phyloP scores from a whole-genome alignment of 192 early-diverging fungal genomes.

The Coemansia sp. region DNA sequence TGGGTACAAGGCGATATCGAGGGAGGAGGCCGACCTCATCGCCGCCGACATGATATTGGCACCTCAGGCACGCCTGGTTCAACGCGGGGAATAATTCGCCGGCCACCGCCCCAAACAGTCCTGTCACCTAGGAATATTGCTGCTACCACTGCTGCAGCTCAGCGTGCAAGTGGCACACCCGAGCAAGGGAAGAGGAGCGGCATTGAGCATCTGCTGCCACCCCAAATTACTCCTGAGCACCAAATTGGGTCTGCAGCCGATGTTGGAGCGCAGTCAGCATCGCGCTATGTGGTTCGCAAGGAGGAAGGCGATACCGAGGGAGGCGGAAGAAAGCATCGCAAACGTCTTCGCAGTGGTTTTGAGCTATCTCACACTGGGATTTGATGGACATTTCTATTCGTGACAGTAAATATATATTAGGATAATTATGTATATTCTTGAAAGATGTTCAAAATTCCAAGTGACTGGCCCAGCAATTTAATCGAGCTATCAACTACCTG shows the following conservation, averaged over 20 bases:
- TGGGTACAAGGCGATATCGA: slow-evolving; percentile 43
- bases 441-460: neutral
- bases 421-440: neutral
- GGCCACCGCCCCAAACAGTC: slow-evolving; percentile 43
- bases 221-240: slow-evolving; percentile 45
- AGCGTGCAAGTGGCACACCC: slow-evolving; percentile 22
- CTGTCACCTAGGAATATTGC: slow-evolving; percentile 48
- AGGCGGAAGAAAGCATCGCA: slow-evolving; percentile 46
- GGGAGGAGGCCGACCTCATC: slow-evolving; percentile 51
- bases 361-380: neutral
- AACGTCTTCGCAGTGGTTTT: slow-evolving; percentile 27
- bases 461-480: neutral
- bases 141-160: slow-evolving; percentile 26
- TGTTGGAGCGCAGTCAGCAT: slow-evolving; percentile 25
- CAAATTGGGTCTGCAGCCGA: slow-evolving; percentile 39
- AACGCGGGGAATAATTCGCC: neutral
- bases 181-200: slow-evolving; percentile 12
- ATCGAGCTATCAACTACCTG: neutral
- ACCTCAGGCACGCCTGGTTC: slow-evolving; percentile 22
- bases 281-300: slow-evolving; percentile 41
- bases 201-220: neutral
- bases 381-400: no score
- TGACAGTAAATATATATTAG: neutral
- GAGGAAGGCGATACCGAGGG: slow-evolving; percentile 46
- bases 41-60: slow-evolving; percentile 28